phyloP scores from a whole-genome alignment of 345 rosid genomes.

The Xanthoceras sorbifolium region DNA sequence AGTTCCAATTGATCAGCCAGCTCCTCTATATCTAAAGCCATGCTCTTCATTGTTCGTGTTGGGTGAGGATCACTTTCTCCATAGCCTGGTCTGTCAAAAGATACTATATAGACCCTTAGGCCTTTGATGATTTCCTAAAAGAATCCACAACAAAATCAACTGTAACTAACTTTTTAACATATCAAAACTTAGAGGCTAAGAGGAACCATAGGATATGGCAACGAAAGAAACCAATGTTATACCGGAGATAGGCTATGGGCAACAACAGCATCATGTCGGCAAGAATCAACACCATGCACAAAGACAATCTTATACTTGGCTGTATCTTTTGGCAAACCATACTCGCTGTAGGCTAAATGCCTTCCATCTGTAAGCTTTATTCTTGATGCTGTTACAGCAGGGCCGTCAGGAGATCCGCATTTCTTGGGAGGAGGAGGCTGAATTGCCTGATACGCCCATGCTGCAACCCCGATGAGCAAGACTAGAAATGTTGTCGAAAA shows the following conservation, averaged over 20 bases:
- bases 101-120: constrained; percentile 54
- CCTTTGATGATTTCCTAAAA: constrained; percentile 57
- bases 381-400: constrained; percentile 53
- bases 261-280: constrained; percentile 45
- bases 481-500: constrained; percentile 33
- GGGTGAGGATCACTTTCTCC: constrained; percentile 75
- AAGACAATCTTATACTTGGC: constrained; percentile 49
- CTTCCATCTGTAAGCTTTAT: constrained; percentile 66
- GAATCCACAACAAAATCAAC: constrained; percentile 13
- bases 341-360: constrained; percentile 58
- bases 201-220: constrained; percentile 4
- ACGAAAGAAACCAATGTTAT: constrained; percentile 12
- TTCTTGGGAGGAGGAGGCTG: constrained; percentile 54
- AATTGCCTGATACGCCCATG: constrained; percentile 45
- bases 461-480: constrained; percentile 42
- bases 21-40: constrained; percentile 66
- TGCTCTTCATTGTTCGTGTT: constrained; percentile 48
- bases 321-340: constrained; percentile 50
- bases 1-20: constrained; percentile 66
- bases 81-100: constrained; percentile 73
- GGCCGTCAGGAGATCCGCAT: constrained; percentile 51
- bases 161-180: neutral
- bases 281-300: constrained; percentile 51
- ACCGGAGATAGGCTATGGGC: constrained; percentile 44
- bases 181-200: neutral